Base-by-base conservation (phyloP, 2,329 filamentous ascomycete genomes). In the Penicillium crustosum region DNA sequence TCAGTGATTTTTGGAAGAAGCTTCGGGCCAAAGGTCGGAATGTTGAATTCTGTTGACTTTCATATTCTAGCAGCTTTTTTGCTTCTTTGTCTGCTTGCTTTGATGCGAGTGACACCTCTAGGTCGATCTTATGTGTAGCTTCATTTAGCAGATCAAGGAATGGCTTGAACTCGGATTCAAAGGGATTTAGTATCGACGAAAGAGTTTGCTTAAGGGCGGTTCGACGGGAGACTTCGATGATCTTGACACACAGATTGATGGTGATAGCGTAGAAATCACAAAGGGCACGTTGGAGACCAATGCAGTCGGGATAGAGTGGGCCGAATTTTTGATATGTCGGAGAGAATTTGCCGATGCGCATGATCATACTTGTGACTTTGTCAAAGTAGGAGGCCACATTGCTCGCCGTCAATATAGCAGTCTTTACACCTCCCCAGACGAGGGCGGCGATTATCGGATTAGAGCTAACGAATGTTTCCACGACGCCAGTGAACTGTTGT, bases 401-500 rank as follows among this genome's bases (percentile, higher is more conserved):
- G 7, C 21, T 53, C 2, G 55, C 55, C 21, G 36, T 29, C 15
- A 54, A 21, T 12, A 58, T 58, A n/a, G 55, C 55, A 12, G 31
- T 36, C 33, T 53, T 58, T 13, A 53, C 8, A 2, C 49, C 27
- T 25, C 55, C 55, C 55, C 55, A 58, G 6, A 58, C 35, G 5
- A 60, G 33, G 5, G 59, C 59, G 1, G 59, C 55, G 13, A 55
- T 38, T 35, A 23, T 19, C 6, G 56, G 56, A 36, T 59, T 61
- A 7, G 58, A 64, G 39, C 62, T 64, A 15, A 68, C 50, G 8
- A 67, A 63, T 2, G 66, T 63, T 43, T 65, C 58, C 19, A 66
- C 59, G 12, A 62, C 55, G 5, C 49, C 53, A 25, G 48, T 55
- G 36, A 68, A 67, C 42, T 67, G 63, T 15, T 65, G 65, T 4